Evolutionary conservation across 768 basidiomycete species (phyloP).

Genomic region (Kwoniella bestiolae): DNA sequence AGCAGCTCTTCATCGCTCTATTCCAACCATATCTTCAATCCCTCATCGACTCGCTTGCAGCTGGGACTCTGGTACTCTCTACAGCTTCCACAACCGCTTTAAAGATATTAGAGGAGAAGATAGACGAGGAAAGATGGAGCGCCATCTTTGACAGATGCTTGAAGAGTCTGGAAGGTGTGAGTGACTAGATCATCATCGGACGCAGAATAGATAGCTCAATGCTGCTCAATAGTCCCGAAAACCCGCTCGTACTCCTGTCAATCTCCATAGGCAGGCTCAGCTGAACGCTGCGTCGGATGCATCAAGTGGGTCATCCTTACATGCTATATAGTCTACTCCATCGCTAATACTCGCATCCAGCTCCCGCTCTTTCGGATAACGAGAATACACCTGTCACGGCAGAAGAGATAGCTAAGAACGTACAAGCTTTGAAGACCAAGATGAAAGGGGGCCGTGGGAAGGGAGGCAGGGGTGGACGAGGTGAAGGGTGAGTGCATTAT

Average conservation of each 20-base stretch:
- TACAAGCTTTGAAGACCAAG: conserved; percentile 83
- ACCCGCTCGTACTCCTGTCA: conserved; percentile 25
- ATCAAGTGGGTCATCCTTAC: conserved; percentile 25
- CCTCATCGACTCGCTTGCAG: conserved; percentile 74
- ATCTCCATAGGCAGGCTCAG: conserved; percentile 44
- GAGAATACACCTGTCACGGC: conserved; percentile 59
- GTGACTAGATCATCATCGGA: too few species aligned
- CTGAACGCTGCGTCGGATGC: conserved; percentile 45
- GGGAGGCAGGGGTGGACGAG: conserved; percentile 37
- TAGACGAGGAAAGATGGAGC: conserved; percentile 50
- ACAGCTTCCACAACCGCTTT: conserved; percentile 31
- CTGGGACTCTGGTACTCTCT: conserved; percentile 31
- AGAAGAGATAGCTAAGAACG: conserved; percentile 88
- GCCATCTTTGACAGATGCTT: conserved; percentile 54
- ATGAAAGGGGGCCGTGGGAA: conserved; percentile 69
- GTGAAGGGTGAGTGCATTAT: conserved; percentile 32
- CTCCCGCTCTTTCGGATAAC: conserved; percentile 33
- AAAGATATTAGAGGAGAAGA: conserved; percentile 31
- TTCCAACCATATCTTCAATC: conserved; percentile 81
- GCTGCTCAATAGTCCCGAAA: conserved; percentile 27
- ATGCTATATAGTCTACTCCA: background rate
- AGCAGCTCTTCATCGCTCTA: conserved; percentile 80
- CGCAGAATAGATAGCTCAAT: too few species aligned
- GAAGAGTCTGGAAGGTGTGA: conserved; percentile 40
- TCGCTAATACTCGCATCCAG: too few species aligned